phyloP scores from a whole-genome alignment of 306 rosid genomes.

The Myrica gale region DNA sequence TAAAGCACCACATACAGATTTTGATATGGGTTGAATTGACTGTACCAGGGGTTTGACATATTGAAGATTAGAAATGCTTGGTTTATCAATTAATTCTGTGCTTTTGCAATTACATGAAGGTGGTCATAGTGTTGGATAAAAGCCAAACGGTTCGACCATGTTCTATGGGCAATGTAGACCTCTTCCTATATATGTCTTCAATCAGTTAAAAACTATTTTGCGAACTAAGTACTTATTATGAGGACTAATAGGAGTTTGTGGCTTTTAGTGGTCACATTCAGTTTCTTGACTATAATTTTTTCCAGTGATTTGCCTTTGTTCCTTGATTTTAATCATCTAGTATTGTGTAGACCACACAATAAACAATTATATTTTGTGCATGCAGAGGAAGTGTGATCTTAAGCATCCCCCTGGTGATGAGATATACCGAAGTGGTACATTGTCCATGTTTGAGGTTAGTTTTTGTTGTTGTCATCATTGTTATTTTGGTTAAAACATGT shows the following conservation, averaged over 20 bases:
- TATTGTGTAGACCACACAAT: not conserved
- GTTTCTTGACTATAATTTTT: not conserved
- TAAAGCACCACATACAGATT: not conserved
- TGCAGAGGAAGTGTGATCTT: constrained; percentile 95
- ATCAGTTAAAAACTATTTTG: not conserved
- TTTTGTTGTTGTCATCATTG: constrained; percentile 3
- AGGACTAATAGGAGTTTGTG: not conserved
- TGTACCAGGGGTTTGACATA: not conserved
- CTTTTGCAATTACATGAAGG: not conserved
- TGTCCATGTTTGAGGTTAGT: constrained; percentile 98
- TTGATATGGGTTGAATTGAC: not conserved
- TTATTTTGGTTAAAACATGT: constrained; percentile 6
- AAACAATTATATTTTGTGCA: constrained; percentile 20
- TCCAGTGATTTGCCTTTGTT: not conserved
- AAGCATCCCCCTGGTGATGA: constrained; percentile 99
- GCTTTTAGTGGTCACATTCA: not conserved
- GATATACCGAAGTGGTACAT: constrained; percentile 93
- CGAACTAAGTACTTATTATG: not conserved
- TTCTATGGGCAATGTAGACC: not conserved
- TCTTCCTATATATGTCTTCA: not conserved
- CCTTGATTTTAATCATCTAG: not conserved
- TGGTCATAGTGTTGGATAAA: not conserved
- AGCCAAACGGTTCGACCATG: not conserved
- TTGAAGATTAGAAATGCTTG: not conserved
- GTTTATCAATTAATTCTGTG: not conserved